phyloP scores from a whole-genome alignment of 805 yeast species.

The Tetrapisispora namnaoensis region DNA sequence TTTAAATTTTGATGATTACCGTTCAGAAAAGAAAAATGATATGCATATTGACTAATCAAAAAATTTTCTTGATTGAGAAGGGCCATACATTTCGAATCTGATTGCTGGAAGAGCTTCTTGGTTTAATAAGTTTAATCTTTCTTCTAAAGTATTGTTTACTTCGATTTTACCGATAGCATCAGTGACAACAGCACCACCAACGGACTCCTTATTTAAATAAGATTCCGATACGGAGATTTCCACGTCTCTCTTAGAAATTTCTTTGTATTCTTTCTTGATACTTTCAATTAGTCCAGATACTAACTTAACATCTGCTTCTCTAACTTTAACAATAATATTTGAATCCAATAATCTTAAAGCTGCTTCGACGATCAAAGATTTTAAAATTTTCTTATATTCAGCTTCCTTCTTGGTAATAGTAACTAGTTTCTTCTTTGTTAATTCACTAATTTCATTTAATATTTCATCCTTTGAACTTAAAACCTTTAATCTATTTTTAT shows the following conservation, averaged over 20 bases:
- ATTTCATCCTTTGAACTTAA: conserved; percentile 79
- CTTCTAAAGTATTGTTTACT: conserved; percentile 88
- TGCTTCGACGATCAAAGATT: conserved; percentile 72
- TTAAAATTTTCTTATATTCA: conserved; percentile 60
- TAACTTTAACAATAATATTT: conserved; percentile 51
- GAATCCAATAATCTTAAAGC: conserved; percentile 66
- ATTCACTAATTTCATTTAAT: conserved; percentile 62
- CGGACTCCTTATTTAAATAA: conserved; percentile 47
- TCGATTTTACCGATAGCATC: conserved; percentile 75
- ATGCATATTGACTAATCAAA: conserved; percentile 45
- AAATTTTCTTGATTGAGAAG: conserved; percentile 78
- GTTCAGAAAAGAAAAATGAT: neutral
- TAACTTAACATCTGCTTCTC: conserved; percentile 26
- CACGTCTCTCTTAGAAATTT: conserved; percentile 48
- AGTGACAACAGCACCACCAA: conserved; percentile 74
- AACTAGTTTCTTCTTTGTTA: conserved; percentile 54
- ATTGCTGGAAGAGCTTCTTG: conserved; percentile 87
- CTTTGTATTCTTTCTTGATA: conserved; percentile 56
- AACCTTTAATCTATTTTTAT: conserved; percentile 88
- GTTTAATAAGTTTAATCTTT: conserved; percentile 74
- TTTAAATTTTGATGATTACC: too few relatives aligned
- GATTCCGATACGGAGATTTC: conserved; percentile 47
- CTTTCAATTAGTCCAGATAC: conserved; percentile 38
- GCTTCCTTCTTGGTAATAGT: conserved; percentile 43
- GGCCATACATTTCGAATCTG: conserved; percentile 82